Base-by-base conservation (phyloP, 2,329 filamentous ascomycete genomes). In the Xylaria sp. region DNA sequence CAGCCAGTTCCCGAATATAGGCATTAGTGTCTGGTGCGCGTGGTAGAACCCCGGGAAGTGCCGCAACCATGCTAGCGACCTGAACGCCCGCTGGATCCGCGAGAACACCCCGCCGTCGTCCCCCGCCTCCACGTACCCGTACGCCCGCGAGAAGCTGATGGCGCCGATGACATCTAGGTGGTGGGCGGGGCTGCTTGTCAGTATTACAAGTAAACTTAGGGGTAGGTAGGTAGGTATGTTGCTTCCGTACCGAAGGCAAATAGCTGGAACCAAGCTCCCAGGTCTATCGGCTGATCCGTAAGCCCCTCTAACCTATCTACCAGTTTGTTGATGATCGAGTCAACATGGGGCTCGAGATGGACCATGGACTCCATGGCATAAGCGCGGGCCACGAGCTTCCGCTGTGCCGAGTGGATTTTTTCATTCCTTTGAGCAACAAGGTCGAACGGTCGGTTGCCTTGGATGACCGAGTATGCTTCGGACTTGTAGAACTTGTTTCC, bases 361-460 rank as follows among this genome's bases (percentile, higher is more conserved):
- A 46, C 40, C 22, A 50, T 57, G 2, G 57, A 62, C 17, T 60
- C 59, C 59, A 62, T 57, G 1, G 59, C 47, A 40, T 62, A 62
- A 4, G 54, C 48, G 8, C 57, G 49, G 3, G 59, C 57, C 2
- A 62, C 59, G 3, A 60, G 54, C 24, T 51, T 53, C 21, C 59
- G 54, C 29, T 62, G 59, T 16, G 47, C 47, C 4, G 43, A 38
- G 40, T 62, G 57, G 9, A 60, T 39, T 26, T 60, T 57, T 37
- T 60, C 59, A 26, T 46, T 55, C 21, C 51, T 52, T 26, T 62
- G 56, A 9, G 44, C 50, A 1, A 47, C 48, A 16, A 62, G 34
- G 40, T 60, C 59, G 29, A 62, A 62, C 0, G 51, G 44, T 11
- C 59, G 57, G 17, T 45, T 39, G n/a, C 56, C 59, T 34, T 52